phyloP scores from a whole-genome alignment of 2,329 filamentous ascomycete species.

The Blastomyces silverae region DNA sequence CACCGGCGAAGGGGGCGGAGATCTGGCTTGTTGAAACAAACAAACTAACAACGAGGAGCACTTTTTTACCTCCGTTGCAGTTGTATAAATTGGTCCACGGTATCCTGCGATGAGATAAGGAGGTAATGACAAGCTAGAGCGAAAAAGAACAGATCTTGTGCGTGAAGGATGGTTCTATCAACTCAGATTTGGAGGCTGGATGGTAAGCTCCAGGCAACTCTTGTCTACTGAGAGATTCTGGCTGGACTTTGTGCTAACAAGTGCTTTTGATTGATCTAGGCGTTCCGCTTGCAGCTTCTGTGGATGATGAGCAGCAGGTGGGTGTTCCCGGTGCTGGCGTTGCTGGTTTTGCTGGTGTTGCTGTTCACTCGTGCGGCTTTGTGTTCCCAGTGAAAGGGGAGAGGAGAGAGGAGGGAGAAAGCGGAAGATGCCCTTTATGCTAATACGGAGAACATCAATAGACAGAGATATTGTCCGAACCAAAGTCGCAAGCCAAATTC shows the following conservation, averaged over 20 bases:
- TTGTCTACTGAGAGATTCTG: constrained; percentile 13
- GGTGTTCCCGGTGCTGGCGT: constrained; percentile 19
- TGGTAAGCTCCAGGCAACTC: constrained; percentile 48
- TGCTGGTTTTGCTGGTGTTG: constrained; percentile 8
- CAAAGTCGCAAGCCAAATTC: constrained; percentile 86
- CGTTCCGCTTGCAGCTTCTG: constrained; percentile 88
- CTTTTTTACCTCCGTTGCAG: neutral
- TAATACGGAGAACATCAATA: constrained; percentile 2
- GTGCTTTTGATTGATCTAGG: constrained; percentile 47
- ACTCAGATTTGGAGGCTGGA: constrained; percentile 93
- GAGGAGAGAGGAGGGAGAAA: neutral
- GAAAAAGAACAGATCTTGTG: neutral
- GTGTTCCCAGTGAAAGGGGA: neutral
- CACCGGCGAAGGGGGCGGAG: neutral
- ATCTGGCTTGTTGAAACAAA: constrained; percentile 16
- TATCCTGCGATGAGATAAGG: constrained; percentile 2
- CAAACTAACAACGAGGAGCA: neutral
- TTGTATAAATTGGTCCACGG: neutral
- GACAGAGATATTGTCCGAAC: constrained; percentile 61
- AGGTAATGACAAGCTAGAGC: constrained; percentile 5
- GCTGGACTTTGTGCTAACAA: constrained; percentile 1
- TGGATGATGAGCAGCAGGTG: constrained; percentile 85
- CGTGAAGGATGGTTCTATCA: constrained; percentile 66
- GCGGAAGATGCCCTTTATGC: neutral
- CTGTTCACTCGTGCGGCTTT: neutral